Evolutionary conservation across 345 rosid species (phyloP).

Genomic region (Anacardium occidentale): DNA sequence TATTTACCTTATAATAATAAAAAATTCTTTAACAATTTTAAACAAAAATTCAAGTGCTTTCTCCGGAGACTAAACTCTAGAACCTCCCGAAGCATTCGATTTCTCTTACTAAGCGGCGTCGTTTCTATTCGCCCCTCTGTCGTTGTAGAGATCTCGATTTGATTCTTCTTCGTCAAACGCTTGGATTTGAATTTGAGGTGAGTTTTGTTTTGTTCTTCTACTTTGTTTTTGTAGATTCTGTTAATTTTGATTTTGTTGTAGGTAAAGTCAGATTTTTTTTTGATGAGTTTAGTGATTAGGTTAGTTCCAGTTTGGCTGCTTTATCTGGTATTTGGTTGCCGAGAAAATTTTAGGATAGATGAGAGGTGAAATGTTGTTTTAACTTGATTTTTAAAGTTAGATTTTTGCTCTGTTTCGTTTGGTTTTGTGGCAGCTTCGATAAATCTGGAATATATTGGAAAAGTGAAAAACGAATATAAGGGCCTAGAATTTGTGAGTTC

Average conservation of each 20-base stretch:
- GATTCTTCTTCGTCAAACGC: too few species aligned
- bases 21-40: background rate
- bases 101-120: slow-evolving; percentile 11
- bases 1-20: slow-evolving; percentile 22
- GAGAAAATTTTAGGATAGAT: background rate
- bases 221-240: background rate
- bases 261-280: too few species aligned
- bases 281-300: background rate
- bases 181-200: slow-evolving; percentile 7
- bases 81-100: slow-evolving; percentile 33
- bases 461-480: background rate
- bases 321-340: background rate
- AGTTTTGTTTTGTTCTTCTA: background rate
- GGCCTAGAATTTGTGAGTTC: too few species aligned
- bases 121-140: background rate
- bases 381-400: background rate
- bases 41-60: slow-evolving; percentile 21
- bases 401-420: background rate
- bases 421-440: background rate
- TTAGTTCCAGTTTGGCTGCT: too few species aligned
- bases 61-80: slow-evolving; percentile 36
- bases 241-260: too few species aligned
- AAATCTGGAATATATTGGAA: background rate
- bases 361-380: background rate
- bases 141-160: background rate